Conservation (phyloP, 2,329 filamentous ascomycete species). For the Xylariaceae sp. region DNA sequence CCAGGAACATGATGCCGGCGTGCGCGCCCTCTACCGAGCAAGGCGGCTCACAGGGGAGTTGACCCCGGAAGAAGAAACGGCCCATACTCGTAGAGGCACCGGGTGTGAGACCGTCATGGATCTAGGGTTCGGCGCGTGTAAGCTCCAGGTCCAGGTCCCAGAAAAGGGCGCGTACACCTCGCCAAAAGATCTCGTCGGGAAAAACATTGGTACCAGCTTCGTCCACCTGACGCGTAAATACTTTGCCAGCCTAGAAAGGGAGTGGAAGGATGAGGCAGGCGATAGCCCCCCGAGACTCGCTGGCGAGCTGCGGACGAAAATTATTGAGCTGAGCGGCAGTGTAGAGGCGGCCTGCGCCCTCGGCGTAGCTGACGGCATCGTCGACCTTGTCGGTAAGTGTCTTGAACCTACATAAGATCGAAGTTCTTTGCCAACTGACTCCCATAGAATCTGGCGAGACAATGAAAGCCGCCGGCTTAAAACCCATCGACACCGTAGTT, state of each 20-base stretch:
- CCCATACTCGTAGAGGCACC: conserved; percentile 41
- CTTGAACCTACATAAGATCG: neutral
- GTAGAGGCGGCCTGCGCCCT: conserved; percentile 95
- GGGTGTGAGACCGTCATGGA: conserved; percentile 84
- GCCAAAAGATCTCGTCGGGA: conserved; percentile 76
- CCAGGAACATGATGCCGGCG: conserved; percentile 73
- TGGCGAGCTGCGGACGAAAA: conserved; percentile 70
- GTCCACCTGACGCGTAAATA: conserved; percentile 77
- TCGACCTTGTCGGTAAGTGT: conserved; percentile 85
- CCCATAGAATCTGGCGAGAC: conserved; percentile 86
- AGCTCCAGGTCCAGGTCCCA: conserved; percentile 94
- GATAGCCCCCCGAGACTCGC: conserved; percentile 28
- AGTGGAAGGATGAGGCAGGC: conserved; percentile 35
- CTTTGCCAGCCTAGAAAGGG: conserved; percentile 70
- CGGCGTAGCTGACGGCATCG: conserved; percentile 92
- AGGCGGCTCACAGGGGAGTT: conserved; percentile 44
- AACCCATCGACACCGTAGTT: conserved; percentile 89
- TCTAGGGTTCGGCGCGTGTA: conserved; percentile 84
- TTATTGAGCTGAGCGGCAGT: conserved; percentile 92
- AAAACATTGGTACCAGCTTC: conserved; percentile 94
- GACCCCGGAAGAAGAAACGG: conserved; percentile 38
- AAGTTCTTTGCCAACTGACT: conserved; percentile 4
- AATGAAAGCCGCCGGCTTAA: conserved; percentile 91
- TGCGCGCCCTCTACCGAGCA: conserved; percentile 44
- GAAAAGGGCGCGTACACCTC: conserved; percentile 68